Percentiles rank a stretch among this genome's conserved stretches.
These are phyloP conservation scores for Annulohypoxylon stygium DNA, from an alignment of 495 filamentous ascomycete genomes.

Conservation along the genomic window DNA sequence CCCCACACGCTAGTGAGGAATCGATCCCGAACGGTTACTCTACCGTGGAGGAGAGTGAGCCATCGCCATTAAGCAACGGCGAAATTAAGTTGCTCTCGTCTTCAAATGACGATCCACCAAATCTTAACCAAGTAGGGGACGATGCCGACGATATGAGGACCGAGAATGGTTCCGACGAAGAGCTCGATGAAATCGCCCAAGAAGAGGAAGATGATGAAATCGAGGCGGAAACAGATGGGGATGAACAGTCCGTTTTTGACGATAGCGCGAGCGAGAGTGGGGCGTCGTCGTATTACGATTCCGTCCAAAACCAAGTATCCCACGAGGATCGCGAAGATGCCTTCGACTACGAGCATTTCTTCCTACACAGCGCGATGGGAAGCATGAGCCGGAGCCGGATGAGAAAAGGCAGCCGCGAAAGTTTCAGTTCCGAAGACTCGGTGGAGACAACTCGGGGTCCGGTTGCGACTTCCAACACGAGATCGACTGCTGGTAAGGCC, in stretches of 20 bases:
- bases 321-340: constrained; percentile 98
- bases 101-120: constrained; percentile 8
- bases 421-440: constrained; percentile 75
- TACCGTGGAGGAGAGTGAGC: constrained; percentile 24
- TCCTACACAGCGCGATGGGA: constrained; percentile 91
- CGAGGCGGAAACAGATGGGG: constrained; percentile 27
- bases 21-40: constrained; percentile 36
- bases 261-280: constrained; percentile 63
- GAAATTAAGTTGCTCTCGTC: constrained; percentile 18
- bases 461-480: constrained; percentile 35
- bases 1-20: constrained; percentile 26
- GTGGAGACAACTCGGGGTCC: constrained; percentile 79
- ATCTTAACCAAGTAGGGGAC: constrained; percentile 32
- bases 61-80: not conserved
- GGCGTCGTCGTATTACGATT: constrained; percentile 70
- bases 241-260: constrained; percentile 44
- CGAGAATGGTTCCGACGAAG: constrained; percentile 52
- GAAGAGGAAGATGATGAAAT: constrained; percentile 5
- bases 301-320: constrained; percentile 63
- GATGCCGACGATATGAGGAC: constrained; percentile 56
- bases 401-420: constrained; percentile 65
- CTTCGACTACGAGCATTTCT: constrained; percentile 97
- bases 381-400: constrained; percentile 65
- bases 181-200: constrained; percentile 21
- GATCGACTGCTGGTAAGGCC: constrained; percentile 27